Base-by-base conservation (phyloP, 2,329 filamentous ascomycete genomes). In the Phyllosticta capitalensis region DNA sequence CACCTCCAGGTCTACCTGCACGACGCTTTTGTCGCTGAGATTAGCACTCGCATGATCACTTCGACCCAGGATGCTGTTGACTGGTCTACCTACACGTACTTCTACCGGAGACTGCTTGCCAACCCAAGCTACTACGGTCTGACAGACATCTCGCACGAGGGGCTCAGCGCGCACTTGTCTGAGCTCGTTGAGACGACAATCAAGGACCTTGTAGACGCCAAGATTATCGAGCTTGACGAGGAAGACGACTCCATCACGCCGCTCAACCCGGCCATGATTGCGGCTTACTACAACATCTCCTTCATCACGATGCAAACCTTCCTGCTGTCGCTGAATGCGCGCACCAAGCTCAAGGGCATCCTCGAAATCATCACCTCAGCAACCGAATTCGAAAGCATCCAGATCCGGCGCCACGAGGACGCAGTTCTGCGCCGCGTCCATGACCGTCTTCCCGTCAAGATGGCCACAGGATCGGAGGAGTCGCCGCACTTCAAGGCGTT, bases 231-330 rank as follows among this genome's bases (percentile, higher is more conserved):
- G 67, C 83, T 96, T 54, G 92, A 97, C 64, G 92, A 96, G 69
- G 92, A 79, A 3, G 78, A 97, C 69, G 92, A 95, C 67, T 86
- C 86, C 0, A 87, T 97, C 52, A 83, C 88, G 19, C 92, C 94
- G 14, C 83, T 96, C 67, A 97, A 99, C 72, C 89, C 92, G 2
- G 94, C 94, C 65, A 96, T 96, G 89, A 97, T 99, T 69, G 91
- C 90, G 9, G 91, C 94, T 1, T 97, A 99, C 80, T 99, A 99
- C 81, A 97, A 96, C 75, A 96, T 99, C 69, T 96, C 92, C 5
- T 97, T 96, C 76, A 89, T 96, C 72, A 99, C 94, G 2, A 99
- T 99, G 92, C 92, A 99, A 76, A 99, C 94, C 0, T 92, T 99
- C 80, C 79, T 99, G 56, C 80, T 99, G 59, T 99, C 94, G 14